Percentiles rank a stretch among this genome's conserved stretches.
Conservation (phyloP, 305 asterid species). For the Fraxinus floribunda region DNA sequence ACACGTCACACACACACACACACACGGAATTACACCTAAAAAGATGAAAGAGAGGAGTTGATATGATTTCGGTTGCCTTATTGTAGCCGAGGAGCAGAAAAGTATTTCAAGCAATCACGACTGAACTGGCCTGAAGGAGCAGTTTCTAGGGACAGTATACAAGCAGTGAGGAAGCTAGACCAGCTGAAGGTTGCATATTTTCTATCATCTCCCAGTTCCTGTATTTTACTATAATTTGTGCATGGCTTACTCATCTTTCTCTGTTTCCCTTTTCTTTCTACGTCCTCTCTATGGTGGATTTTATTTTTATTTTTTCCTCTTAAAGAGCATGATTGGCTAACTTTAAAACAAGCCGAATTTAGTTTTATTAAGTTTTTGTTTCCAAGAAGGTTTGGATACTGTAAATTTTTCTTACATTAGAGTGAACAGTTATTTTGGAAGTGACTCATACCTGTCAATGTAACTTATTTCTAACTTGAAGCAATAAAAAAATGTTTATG, state of each 20-base stretch:
- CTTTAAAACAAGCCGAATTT: not conserved
- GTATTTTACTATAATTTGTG: not conserved
- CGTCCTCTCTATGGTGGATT: not conserved
- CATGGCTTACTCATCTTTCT: not conserved
- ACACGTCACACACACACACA: not conserved
- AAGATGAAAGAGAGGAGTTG: not conserved
- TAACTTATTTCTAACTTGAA: not conserved
- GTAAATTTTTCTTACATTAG: not conserved
- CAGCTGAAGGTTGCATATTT: conserved; percentile 38
- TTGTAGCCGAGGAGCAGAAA: conserved; percentile 61
- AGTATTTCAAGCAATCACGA: conserved; percentile 59
- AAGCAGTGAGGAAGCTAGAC: conserved; percentile 61
- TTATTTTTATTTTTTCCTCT: not conserved
- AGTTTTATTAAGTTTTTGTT: not conserved
- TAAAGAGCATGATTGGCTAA: not conserved
- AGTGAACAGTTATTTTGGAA: not conserved
- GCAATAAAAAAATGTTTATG: not conserved
- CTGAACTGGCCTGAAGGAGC: conserved; percentile 95
- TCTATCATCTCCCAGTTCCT: not conserved
- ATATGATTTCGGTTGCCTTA: conserved; percentile 8
- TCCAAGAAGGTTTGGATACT: not conserved
- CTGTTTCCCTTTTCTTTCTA: not conserved
- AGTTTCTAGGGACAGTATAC: conserved; percentile 79
- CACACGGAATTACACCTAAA: not conserved
- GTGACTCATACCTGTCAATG: not conserved